These are phyloP conservation scores for Suillus cothurnatus DNA, from an alignment of 768 basidiomycete species.

Conservation along the genomic window DNA sequence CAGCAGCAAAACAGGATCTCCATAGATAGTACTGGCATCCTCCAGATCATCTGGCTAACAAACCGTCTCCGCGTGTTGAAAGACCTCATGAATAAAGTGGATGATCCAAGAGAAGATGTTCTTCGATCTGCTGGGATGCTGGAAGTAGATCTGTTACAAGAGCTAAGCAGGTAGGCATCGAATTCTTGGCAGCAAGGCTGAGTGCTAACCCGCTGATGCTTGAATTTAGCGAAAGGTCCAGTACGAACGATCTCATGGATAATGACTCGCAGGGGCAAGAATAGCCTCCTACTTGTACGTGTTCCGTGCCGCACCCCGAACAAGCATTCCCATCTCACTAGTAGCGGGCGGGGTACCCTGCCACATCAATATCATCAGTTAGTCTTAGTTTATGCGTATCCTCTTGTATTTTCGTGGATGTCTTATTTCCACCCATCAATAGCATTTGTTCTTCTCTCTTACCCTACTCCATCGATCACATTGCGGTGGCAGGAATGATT, in stretches of 20 bases:
- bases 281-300: not conserved
- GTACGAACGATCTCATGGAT: not conserved
- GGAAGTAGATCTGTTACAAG: constrained; percentile 1
- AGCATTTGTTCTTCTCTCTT: not conserved
- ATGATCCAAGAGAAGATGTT: constrained; percentile 4
- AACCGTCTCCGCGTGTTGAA: constrained; percentile 9
- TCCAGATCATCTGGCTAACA: constrained; percentile 17
- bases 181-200: not conserved
- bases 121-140: constrained; percentile 17
- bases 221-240: not conserved
- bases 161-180: not conserved
- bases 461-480: not conserved
- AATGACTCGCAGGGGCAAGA: not conserved
- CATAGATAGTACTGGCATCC: constrained; percentile 11
- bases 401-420: too few species aligned
- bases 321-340: not conserved
- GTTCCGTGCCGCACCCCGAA: not conserved
- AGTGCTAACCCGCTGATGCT: not conserved
- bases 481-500: not conserved
- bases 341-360: too few species aligned
- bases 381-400: too few species aligned
- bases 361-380: too few species aligned
- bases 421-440: not conserved
- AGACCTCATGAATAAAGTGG: constrained; percentile 4
- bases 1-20: not conserved